Evolutionary conservation across 2,329 filamentous ascomycete genomes (phyloP), one percentile per base, ranked within the genome.

Genomic region (Pezicula neosporulosa): DNA sequence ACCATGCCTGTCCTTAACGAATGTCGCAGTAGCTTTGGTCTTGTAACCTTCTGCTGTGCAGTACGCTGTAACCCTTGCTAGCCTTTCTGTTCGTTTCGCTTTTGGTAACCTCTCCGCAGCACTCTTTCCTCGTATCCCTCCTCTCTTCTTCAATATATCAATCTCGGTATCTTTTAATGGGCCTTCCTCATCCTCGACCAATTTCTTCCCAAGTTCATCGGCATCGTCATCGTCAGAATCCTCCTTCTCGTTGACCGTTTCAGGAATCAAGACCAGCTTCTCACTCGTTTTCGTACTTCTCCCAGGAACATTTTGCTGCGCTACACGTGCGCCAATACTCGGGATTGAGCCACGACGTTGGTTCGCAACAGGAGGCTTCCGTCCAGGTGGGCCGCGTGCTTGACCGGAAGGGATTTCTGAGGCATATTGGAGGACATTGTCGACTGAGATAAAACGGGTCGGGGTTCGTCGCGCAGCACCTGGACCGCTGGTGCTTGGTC

Each of bases 331-430:
- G 10, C 72, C 71, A 10, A 72, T 70, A 6, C 62, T 60, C 3
- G 66, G 63, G 19, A 60, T 56, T 1, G 62, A 77, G 70, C 61
- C 67, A 68, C 67, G 77, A 63, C 62, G 81, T 69, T 66, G 74
- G 59, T 60, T 68, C 65, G 68, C 73, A 67, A 65, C 75, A 64
- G 68, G 63, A 15, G 79, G 76, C 49, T 47, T 70, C 27, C 75
- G 70, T 28, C 76, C 73, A 44, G 6, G 86, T 1, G 89, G 87
- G 0, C 82, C 78, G 37, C 94, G 85, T 50, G 90, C 89, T 69
- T 97, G 93, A 63, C 91, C 92, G 0, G 94, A 97, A 1, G 94
- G 94, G 38, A 99, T 94, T 65, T 97, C 92, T 46, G 90, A 94
- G 53, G 91, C 87, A 73, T 96, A 90, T 68, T 96, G 91, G 5